phyloP scores from a whole-genome alignment of 139 green algal genomes.

The Astrephomene gubernaculifera region DNA sequence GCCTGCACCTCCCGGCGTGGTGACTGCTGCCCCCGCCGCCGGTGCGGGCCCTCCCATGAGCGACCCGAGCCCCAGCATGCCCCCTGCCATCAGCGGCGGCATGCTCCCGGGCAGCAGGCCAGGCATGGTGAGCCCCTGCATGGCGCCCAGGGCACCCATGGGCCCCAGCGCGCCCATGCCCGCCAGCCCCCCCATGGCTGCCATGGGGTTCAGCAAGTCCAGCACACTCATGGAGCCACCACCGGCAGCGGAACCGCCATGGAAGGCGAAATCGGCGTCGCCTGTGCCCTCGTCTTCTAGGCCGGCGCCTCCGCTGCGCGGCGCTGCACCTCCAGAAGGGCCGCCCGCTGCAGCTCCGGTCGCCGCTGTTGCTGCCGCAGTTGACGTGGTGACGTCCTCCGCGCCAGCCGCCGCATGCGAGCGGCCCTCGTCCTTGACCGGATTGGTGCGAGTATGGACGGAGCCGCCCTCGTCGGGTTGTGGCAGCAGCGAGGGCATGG shows the following conservation, averaged over 20 bases:
- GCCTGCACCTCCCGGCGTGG: too few relatives aligned
- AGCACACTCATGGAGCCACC: slow-evolving; percentile 7
- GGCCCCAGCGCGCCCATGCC: neutral
- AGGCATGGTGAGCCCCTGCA: slow-evolving; percentile 22
- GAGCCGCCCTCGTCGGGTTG: neutral
- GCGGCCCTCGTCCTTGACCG: too few relatives aligned
- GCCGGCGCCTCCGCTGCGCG: too few relatives aligned
- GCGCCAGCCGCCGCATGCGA: too few relatives aligned
- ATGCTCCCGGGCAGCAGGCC: neutral
- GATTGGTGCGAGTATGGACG: too few relatives aligned
- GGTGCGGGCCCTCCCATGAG: neutral
- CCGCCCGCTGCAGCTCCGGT: too few relatives aligned
- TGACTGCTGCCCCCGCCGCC: neutral
- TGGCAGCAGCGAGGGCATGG: neutral
- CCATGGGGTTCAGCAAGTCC: slow-evolving; percentile 25
- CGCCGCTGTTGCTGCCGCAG: too few relatives aligned
- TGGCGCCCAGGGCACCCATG: slow-evolving; percentile 2
- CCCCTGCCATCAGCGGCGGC: neutral
- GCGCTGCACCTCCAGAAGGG: too few relatives aligned
- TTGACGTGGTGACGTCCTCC: too few relatives aligned
- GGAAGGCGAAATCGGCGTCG: too few relatives aligned
- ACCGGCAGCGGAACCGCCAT: too few relatives aligned
- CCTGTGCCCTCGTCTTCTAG: too few relatives aligned
- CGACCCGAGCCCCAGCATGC: neutral
- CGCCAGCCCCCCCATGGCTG: neutral